Evolutionary conservation across 257 asterid genomes (phyloP).

Genomic region (Primulina huaijiensis): DNA sequence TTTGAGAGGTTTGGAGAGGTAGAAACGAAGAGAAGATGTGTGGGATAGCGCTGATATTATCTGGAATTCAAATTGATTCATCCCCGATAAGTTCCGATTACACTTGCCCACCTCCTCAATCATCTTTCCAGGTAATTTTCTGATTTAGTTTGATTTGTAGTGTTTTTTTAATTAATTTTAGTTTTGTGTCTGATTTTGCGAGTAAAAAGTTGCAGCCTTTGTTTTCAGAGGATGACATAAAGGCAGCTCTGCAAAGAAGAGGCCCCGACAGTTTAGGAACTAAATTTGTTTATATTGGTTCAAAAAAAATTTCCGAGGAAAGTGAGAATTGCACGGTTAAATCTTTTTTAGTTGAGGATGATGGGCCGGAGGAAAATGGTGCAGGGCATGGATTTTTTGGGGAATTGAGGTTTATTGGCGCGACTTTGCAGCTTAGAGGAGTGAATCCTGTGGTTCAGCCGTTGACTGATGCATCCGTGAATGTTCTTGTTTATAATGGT

Average conservation of each 20-base stretch:
- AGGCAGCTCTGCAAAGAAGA: constrained; percentile 59
- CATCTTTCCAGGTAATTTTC: constrained; percentile 35
- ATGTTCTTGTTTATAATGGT: constrained; percentile 92
- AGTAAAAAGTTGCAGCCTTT: constrained; percentile 32
- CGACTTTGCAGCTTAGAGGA: constrained; percentile 91
- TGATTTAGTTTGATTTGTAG: background rate
- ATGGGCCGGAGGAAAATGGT: constrained; percentile 30
- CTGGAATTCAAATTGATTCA: constrained; percentile 60
- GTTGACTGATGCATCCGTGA: constrained; percentile 58
- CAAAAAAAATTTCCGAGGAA: constrained; percentile 20
- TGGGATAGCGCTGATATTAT: constrained; percentile 72
- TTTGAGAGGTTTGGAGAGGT: constrained; percentile 17
- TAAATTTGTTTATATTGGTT: constrained; percentile 39
- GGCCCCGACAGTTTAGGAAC: constrained; percentile 89
- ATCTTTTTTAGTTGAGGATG: constrained; percentile 32
- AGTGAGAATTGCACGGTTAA: constrained; percentile 26
- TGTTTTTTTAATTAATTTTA: background rate
- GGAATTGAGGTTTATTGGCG: constrained; percentile 66
- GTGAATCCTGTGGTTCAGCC: constrained; percentile 68
- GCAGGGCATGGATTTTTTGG: constrained; percentile 30
- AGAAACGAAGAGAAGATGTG: constrained; percentile 50
- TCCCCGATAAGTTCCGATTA: constrained; percentile 39
- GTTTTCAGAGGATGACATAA: constrained; percentile 57
- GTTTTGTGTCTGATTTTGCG: constrained; percentile 5
- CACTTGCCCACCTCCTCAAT: constrained; percentile 38